Base-by-base conservation (phyloP, 345 rosid species). In the Brassica juncea region DNA sequence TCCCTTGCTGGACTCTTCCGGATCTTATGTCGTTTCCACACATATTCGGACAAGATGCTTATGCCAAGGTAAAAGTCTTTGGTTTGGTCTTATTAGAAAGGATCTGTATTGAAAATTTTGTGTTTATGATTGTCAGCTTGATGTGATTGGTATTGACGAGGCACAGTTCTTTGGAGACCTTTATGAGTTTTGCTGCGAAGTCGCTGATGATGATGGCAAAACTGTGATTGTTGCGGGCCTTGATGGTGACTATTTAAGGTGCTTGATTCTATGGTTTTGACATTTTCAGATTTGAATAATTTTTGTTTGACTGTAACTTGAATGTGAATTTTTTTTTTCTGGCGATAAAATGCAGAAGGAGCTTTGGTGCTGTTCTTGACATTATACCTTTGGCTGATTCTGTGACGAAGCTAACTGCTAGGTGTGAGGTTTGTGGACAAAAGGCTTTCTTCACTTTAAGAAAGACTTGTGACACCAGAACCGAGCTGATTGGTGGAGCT, bases 161-260 rank as follows among this genome's bases (percentile, higher is more conserved):
- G 99, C 94, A 27, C 98, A 95, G 68, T 93, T 93, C 67, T 95
- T 95, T 23, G 93, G 87, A 65, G 99, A 95, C 73, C 94, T 95
- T 2, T 95, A 95, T 67, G 98, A 89, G 77, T 95, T 95, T 82
- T 95, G 99, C 80, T 84, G 87, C 81, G 77, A 86, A 69, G 92
- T 90, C n/a, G 99, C 96, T 21, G 99, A 93, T 67, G 82, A 71
- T 1, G 98, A 95, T 59, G 89, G 98, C 9, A 93, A 95, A 77
- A 89, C 81, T 3, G 82, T 95, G 15, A 84, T 95, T 19, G 87
- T 89, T 11, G 93, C 96, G 0, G 99, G 99, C 28, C 86, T 95
- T 1, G 98, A 93, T 49, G 99, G 98, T 4, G 99, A 95, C 78
- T 95, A 91, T 74, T 78, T 93, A 69, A 95, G 99, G 99, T 88